These are phyloP conservation scores for Penicillium carneum DNA, from an alignment of 2,329 filamentous ascomycete genomes.

Conservation along the genomic window DNA sequence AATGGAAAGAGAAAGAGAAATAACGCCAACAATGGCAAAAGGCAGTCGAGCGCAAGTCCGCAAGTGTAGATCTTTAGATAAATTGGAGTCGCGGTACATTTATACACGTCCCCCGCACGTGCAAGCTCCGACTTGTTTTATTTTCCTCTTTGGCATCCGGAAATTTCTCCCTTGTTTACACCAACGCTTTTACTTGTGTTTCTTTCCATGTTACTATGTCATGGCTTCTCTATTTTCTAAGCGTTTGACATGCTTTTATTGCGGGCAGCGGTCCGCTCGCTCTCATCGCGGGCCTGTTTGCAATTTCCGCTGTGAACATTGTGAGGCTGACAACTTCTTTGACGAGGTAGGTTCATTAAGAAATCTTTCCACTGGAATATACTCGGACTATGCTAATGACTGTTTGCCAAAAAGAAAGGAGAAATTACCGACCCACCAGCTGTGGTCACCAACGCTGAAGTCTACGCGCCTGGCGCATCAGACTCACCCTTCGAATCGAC, in stretches of 20 bases:
- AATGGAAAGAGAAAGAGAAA: neutral
- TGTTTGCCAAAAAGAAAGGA: slow-evolving; percentile 67
- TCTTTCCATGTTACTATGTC: slow-evolving; percentile 30
- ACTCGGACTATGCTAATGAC: slow-evolving; percentile 29
- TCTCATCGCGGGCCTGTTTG: slow-evolving; percentile 65
- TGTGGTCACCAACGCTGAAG: slow-evolving; percentile 59
- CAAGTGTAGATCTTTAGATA: neutral
- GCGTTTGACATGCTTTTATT: slow-evolving; percentile 80
- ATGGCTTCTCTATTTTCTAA: slow-evolving; percentile 55
- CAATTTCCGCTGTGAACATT: slow-evolving; percentile 76
- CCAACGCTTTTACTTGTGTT: slow-evolving; percentile 10
- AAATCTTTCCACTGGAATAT: neutral
- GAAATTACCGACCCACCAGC: slow-evolving; percentile 87
- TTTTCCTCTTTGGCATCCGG: slow-evolving; percentile 22
- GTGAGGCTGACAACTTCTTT: slow-evolving; percentile 86
- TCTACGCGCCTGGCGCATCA: slow-evolving; percentile 45
- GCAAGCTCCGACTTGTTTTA: slow-evolving; percentile 24
- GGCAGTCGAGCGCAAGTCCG: neutral
- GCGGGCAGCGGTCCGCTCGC: slow-evolving; percentile 71
- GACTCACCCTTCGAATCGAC: slow-evolving; percentile 56
- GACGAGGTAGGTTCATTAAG: slow-evolving; percentile 71
- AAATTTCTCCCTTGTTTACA: slow-evolving; percentile 25
- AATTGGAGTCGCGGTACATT: slow-evolving; percentile 22
- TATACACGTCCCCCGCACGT: slow-evolving; percentile 33
- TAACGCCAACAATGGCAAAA: neutral